Conservation (phyloP, 2,329 filamentous ascomycete species). For the Colletotrichum sp. region DNA sequence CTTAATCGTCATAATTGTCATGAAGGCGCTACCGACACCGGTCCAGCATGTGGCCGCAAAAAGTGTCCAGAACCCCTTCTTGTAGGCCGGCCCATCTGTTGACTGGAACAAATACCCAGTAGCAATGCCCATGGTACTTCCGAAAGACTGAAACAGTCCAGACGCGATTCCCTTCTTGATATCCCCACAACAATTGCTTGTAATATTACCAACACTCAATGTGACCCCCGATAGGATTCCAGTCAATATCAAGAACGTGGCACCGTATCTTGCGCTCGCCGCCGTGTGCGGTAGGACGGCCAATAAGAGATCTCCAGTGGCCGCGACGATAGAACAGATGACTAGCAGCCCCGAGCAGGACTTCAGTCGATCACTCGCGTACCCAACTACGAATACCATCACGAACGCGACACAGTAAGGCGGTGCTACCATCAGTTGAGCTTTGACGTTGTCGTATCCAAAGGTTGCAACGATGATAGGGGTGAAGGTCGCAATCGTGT, state of each 20-base stretch:
- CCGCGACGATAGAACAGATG: slow-evolving; percentile 16
- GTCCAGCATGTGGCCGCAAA: slow-evolving; percentile 15
- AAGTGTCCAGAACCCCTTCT: slow-evolving; percentile 11
- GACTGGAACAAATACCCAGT: slow-evolving; percentile 7
- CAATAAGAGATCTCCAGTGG: not conserved
- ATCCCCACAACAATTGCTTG: slow-evolving; percentile 14
- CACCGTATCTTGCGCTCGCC: not conserved
- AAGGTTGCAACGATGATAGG: slow-evolving; percentile 26
- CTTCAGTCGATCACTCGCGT: slow-evolving; percentile 17
- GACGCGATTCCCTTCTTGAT: slow-evolving; percentile 15
- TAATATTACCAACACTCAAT: slow-evolving; percentile 2
- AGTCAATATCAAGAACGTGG: slow-evolving; percentile 2
- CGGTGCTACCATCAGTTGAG: slow-evolving; percentile 25
- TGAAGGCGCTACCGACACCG: not conserved
- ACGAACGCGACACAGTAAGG: slow-evolving; percentile 20
- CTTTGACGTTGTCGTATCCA: slow-evolving; percentile 22
- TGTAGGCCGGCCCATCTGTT: not conserved
- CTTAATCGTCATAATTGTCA: slow-evolving; percentile 15
- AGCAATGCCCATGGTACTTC: slow-evolving; percentile 16
- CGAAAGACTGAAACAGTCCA: slow-evolving; percentile 8
- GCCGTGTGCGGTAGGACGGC: not conserved
- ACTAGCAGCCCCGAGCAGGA: slow-evolving; percentile 22
- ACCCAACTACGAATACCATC: slow-evolving; percentile 19
- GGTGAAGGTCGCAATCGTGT: slow-evolving; percentile 24
- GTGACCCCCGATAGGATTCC: slow-evolving; percentile 5